Evolutionary conservation across 768 basidiomycete genomes (phyloP).

Genomic region (Suillus tomentosus): DNA sequence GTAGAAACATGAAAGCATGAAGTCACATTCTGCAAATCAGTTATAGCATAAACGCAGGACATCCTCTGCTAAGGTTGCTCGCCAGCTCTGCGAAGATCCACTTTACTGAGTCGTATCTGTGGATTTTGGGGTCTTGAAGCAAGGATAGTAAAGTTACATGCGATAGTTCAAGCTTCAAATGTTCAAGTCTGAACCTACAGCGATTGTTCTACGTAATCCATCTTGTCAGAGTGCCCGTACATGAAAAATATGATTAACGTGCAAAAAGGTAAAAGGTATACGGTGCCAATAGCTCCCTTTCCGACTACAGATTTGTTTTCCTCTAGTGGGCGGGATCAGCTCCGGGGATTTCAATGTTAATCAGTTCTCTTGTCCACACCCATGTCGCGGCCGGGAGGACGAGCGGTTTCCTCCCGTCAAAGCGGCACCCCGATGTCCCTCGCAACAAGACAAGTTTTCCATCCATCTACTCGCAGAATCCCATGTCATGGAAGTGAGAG

Average conservation of each 20-base stretch:
- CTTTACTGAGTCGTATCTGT: background rate
- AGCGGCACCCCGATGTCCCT: background rate
- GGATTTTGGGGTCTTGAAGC: background rate
- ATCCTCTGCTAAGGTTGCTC: too few relatives aligned
- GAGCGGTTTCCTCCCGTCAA: background rate
- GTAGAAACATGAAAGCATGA: background rate
- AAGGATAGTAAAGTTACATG: background rate
- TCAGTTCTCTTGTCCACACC: background rate
- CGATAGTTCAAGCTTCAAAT: background rate
- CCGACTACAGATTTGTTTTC: background rate
- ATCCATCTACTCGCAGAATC: background rate
- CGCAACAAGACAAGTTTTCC: background rate
- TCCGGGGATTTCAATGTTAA: background rate
- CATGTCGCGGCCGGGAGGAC: background rate
- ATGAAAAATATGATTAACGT: too few relatives aligned
- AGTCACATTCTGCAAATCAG: background rate
- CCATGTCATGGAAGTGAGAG: background rate
- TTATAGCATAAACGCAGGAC: too few relatives aligned
- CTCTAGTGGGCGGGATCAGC: too few relatives aligned
- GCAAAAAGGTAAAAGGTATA: too few relatives aligned
- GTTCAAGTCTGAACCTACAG: background rate
- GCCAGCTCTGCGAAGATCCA: background rate
- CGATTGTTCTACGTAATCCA: background rate
- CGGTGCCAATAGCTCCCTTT: background rate
- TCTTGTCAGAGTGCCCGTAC: background rate